phyloP scores from a whole-genome alignment of 805 yeast species.

The Candida tammaniensis region DNA sequence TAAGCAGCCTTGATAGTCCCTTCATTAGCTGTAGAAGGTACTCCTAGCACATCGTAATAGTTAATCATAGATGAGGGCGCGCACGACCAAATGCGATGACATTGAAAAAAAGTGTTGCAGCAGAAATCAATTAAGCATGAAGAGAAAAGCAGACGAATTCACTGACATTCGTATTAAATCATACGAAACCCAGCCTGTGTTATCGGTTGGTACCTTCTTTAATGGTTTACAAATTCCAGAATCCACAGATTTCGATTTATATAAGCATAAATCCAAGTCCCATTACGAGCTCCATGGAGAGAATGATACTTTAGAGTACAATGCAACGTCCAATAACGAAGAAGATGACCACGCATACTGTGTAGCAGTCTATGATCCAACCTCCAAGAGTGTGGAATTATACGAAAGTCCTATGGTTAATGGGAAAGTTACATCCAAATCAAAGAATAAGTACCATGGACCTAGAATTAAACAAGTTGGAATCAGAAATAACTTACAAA shows the following conservation, averaged over 20 bases:
- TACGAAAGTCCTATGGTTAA: conserved; percentile 60
- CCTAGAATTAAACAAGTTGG: conserved; percentile 63
- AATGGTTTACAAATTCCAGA: conserved; percentile 68
- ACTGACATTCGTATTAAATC: conserved; percentile 39
- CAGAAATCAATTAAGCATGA: conserved; percentile 2
- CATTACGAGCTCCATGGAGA: conserved; percentile 72
- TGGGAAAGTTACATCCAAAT: conserved; percentile 61
- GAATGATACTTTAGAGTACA: conserved; percentile 66
- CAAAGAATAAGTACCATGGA: conserved; percentile 53
- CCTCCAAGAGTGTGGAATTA: conserved; percentile 60
- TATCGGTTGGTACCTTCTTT: conserved; percentile 70
- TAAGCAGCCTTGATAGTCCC: conserved; percentile 62
- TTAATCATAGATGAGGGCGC: conserved; percentile 4
- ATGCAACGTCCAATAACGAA: conserved; percentile 44
- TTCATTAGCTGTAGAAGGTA: conserved; percentile 34
- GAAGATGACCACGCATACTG: conserved; percentile 51
- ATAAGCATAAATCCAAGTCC: conserved; percentile 43
- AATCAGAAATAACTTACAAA: conserved; percentile 51
- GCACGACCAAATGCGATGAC: conserved; percentile 9
- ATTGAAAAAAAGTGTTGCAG: conserved; percentile 5
- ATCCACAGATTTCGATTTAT: conserved; percentile 60
- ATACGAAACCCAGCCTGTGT: conserved; percentile 42
- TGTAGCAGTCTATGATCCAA: conserved; percentile 75
- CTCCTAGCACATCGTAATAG: conserved; percentile 56
- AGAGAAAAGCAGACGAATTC: conserved; percentile 18